A percentile compares a stretch with the other conserved stretches of the same genome.
Conservation (phyloP, 2,329 filamentous ascomycete genomes). For the Trichoderma afroharzianum region DNA sequence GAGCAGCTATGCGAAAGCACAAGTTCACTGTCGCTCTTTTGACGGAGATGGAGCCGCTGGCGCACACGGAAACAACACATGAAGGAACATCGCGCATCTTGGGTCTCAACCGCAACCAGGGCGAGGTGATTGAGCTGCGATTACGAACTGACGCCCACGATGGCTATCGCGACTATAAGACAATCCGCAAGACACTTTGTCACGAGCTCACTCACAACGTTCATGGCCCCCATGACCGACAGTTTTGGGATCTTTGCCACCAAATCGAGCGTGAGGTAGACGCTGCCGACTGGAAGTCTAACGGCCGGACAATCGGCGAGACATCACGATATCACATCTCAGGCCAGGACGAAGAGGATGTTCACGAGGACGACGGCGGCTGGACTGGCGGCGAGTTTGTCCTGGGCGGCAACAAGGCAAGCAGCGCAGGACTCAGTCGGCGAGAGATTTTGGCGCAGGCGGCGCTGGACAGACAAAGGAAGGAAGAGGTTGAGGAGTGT, state of each 20-base stretch:
- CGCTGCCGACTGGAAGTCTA: conserved; percentile 70
- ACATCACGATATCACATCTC: conserved; percentile 57
- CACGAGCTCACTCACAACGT: conserved; percentile 96
- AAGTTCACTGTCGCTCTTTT: conserved; percentile 79
- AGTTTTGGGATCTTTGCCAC: conserved; percentile 87
- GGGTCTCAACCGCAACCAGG: conserved; percentile 81
- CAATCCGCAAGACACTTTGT: conserved; percentile 85
- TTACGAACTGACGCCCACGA: conserved; percentile 92
- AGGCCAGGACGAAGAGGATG: conserved; percentile 44
- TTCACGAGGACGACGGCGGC: conserved; percentile 64
- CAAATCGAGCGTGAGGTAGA: conserved; percentile 87
- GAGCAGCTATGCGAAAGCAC: conserved; percentile 76
- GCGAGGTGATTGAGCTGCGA: conserved; percentile 86
- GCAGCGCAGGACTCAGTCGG: conserved; percentile 53
- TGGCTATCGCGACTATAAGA: conserved; percentile 89
- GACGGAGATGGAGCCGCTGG: conserved; percentile 91
- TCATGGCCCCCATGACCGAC: conserved; percentile 73
- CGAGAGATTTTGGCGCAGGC: conserved; percentile 68
- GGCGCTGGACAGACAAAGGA: conserved; percentile 35
- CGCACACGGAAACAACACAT: conserved; percentile 69
- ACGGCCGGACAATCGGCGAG: conserved; percentile 64
- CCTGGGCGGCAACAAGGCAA: conserved; percentile 52
- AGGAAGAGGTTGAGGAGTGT: conserved; percentile 31
- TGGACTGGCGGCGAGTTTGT: conserved; percentile 80
- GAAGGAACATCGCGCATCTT: conserved; percentile 72